Conservation (phyloP, 176 grass and related monocot species). For the Melocanna baccifera region DNA sequence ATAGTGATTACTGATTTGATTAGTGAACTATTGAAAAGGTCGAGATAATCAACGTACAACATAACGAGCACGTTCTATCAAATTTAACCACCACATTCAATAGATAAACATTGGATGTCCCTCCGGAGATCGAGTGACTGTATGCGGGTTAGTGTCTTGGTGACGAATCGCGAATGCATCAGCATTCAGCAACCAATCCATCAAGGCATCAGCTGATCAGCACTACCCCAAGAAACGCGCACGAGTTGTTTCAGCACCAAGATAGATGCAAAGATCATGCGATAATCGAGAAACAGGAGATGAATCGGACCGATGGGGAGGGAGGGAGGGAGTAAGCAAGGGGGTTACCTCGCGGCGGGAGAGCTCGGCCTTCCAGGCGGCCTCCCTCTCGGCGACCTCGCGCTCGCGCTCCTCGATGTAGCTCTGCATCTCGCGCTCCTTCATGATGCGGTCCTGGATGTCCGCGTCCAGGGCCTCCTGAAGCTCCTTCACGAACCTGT, state of each 20-base stretch:
- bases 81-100: not conserved
- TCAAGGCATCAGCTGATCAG: not conserved
- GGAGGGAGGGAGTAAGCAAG: not conserved
- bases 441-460: conserved; percentile 96
- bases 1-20: not conserved
- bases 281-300: not conserved
- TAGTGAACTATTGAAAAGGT: not conserved
- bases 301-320: not conserved
- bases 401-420: conserved; percentile 98
- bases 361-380: conserved; percentile 96
- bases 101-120: not conserved
- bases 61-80: not conserved
- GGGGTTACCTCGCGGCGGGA: conserved; percentile 82
- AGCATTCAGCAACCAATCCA: not conserved
- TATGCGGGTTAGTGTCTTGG: not conserved
- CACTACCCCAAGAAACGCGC: not conserved
- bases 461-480: conserved; percentile 96
- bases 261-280: not conserved
- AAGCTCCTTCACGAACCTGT: conserved; percentile 95
- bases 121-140: not conserved
- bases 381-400: conserved; percentile 96
- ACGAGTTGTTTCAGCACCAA: not conserved
- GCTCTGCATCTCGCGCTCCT: conserved; percentile 99
- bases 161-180: not conserved
- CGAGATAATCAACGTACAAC: not conserved